Conservation (phyloP, 2,329 filamentous ascomycete species). For the Aspergillus terreus region DNA sequence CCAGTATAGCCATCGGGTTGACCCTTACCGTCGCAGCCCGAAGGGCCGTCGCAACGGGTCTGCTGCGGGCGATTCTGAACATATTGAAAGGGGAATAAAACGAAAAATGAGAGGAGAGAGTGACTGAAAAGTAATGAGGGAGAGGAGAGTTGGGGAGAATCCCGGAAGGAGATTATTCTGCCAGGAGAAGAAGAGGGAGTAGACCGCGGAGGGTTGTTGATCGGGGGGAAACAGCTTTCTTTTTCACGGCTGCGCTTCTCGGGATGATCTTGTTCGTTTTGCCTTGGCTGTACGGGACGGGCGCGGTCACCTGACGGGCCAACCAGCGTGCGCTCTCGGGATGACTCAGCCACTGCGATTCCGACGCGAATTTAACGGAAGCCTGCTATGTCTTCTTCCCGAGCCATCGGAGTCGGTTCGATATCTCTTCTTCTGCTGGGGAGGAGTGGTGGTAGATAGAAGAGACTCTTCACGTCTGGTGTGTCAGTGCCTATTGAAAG, state of each 20-base stretch:
- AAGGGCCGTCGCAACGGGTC: conserved; percentile 72
- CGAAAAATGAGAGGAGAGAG: conserved; percentile 18
- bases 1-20: conserved; percentile 3
- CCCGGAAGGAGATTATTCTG: conserved; percentile 13
- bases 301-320: conserved; percentile 24
- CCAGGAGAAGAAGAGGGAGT: conserved; percentile 9
- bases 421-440: too few species aligned
- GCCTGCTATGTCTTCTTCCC: background rate
- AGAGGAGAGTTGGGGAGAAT: conserved; percentile 4
- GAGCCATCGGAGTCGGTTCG: background rate
- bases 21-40: conserved; percentile 69
- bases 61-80: conserved; percentile 81
- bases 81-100: conserved; percentile 51
- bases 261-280: conserved; percentile 25
- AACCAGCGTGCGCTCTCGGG: conserved; percentile 23
- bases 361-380: conserved; percentile 33
- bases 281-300: conserved; percentile 21
- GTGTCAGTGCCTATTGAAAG: background rate
- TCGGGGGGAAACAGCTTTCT: conserved; percentile 32
- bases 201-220: conserved; percentile 9
- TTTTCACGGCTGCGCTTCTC: conserved; percentile 29
- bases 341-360: conserved; percentile 27
- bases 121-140: conserved; percentile 8
- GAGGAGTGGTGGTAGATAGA: too few species aligned
- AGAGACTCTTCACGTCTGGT: background rate